These are phyloP conservation scores for Bjerkandera adusta DNA, from an alignment of 1,284 basidiomycete species.

Conservation along the genomic window DNA sequence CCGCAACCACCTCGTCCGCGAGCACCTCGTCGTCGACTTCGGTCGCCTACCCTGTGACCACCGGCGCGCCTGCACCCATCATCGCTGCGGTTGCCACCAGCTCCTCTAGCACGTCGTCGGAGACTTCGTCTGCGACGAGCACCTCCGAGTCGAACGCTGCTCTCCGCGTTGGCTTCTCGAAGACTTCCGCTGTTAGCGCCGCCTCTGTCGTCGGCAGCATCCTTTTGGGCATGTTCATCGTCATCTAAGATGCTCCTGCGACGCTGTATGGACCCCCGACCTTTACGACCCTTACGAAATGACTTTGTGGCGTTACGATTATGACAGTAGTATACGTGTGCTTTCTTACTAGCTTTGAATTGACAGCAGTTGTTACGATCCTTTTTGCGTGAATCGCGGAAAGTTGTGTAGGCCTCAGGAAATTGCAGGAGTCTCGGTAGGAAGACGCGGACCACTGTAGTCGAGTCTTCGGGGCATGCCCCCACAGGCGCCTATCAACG, in stretches of 20 bases:
- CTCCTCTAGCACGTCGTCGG: slow-evolving; percentile 5
- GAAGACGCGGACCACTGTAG: too few species aligned
- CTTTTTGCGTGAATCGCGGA: not conserved
- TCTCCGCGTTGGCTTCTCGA: not conserved
- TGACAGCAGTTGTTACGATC: slow-evolving; percentile 1
- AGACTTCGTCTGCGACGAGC: not conserved
- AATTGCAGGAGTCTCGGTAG: not conserved
- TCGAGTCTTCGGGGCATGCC: too few species aligned
- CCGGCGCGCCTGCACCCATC: not conserved
- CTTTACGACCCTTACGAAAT: too few species aligned
- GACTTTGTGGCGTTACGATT: not conserved
- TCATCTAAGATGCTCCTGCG: slow-evolving; percentile 5
- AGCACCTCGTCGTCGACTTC: not conserved
- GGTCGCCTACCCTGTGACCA: slow-evolving; percentile 3
- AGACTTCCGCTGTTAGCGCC: not conserved
- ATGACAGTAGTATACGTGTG: not conserved
- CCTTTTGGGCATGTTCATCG: slow-evolving; percentile 10
- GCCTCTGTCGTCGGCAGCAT: slow-evolving; percentile 8
- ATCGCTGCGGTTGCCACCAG: not conserved
- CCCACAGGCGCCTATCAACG: not conserved
- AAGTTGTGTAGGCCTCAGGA: too few species aligned
- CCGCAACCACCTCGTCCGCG: not conserved
- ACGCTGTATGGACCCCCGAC: too few species aligned
- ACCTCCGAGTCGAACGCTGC: slow-evolving; percentile 2
- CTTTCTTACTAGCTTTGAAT: not conserved